phyloP scores from a whole-genome alignment of 2,329 filamentous ascomycete genomes.

The Lachnellula cervina region DNA sequence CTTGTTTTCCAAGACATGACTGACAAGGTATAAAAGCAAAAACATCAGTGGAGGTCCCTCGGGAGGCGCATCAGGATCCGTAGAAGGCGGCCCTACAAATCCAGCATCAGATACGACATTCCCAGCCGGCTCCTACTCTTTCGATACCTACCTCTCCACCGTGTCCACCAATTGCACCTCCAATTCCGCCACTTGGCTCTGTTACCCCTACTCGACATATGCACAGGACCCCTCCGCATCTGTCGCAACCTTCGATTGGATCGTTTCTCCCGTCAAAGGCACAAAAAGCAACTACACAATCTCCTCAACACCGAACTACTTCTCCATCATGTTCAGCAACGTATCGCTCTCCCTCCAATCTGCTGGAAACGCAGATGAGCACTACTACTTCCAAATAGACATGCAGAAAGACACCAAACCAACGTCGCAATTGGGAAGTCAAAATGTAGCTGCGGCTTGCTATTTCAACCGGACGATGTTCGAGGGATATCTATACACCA shows the following conservation, averaged over 20 bases:
- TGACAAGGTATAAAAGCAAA: conserved; percentile 3
- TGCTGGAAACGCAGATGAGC: conserved; percentile 44
- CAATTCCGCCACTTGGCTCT: conserved; percentile 55
- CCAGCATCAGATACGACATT: conserved; percentile 36
- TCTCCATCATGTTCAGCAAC: conserved; percentile 52
- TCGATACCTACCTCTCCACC: conserved; percentile 53
- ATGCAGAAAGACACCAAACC: conserved; percentile 51
- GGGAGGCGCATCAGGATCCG: conserved; percentile 16
- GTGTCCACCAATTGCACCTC: conserved; percentile 53
- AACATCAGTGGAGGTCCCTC: conserved; percentile 4
- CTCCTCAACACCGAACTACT: conserved; percentile 51
- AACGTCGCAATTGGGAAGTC: conserved; percentile 37
- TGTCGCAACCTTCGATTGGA: conserved; percentile 56
- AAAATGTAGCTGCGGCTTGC: conserved; percentile 48
- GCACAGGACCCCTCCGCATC: conserved; percentile 36
- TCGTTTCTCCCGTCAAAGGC: conserved; percentile 42
- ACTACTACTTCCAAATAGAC: conserved; percentile 52
- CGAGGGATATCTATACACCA: conserved; percentile 57
- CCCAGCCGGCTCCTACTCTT: conserved; percentile 57
- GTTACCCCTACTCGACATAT: conserved; percentile 53
- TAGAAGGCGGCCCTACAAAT: conserved; percentile 8
- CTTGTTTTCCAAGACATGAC: background rate
- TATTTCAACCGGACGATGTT: conserved; percentile 53
- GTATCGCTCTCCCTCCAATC: conserved; percentile 46
- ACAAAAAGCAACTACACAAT: conserved; percentile 43